A percentile compares a stretch with the other conserved stretches of the same genome.
phyloP scores from a whole-genome alignment of 2,329 filamentous ascomycete species.

The Lomentospora prolificans region DNA sequence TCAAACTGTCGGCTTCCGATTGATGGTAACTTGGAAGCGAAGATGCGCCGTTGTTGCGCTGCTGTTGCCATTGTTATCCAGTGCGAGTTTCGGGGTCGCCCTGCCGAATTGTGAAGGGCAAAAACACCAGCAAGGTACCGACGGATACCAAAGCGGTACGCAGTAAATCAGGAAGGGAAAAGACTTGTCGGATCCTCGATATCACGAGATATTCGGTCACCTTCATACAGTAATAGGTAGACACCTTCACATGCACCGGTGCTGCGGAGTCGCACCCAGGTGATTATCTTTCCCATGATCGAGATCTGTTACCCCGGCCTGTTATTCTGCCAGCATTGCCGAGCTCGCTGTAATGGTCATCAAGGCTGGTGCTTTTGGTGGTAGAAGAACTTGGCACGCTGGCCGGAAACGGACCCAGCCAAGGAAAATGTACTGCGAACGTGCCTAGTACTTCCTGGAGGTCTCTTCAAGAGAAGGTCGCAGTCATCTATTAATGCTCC shows the following conservation, averaged over 20 bases:
- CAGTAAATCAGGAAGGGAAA: no score
- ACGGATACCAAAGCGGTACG: constrained; percentile 34
- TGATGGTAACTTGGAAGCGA: no score
- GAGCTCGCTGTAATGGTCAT: no score
- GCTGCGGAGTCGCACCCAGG: no score
- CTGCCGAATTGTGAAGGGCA: constrained; percentile 31
- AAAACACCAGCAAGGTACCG: constrained; percentile 38
- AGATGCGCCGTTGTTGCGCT: constrained; percentile 7
- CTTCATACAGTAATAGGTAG: background rate
- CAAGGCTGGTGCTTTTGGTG: background rate
- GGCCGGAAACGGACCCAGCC: background rate
- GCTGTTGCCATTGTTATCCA: constrained; percentile 8
- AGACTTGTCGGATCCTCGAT: constrained; percentile 38
- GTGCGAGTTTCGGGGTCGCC: constrained; percentile 32
- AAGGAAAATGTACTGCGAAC: background rate
- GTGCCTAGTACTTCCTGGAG: background rate
- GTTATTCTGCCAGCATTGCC: background rate
- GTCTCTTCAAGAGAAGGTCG: background rate
- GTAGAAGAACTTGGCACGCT: background rate
- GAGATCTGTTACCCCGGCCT: background rate
- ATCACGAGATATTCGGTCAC: constrained; percentile 28
- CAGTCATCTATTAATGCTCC: background rate
- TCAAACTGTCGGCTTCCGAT: no score
- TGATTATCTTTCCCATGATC: background rate
- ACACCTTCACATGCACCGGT: background rate